phyloP scores from a whole-genome alignment of 108 stramenopile genomes.

The Bacterosira constricta region DNA sequence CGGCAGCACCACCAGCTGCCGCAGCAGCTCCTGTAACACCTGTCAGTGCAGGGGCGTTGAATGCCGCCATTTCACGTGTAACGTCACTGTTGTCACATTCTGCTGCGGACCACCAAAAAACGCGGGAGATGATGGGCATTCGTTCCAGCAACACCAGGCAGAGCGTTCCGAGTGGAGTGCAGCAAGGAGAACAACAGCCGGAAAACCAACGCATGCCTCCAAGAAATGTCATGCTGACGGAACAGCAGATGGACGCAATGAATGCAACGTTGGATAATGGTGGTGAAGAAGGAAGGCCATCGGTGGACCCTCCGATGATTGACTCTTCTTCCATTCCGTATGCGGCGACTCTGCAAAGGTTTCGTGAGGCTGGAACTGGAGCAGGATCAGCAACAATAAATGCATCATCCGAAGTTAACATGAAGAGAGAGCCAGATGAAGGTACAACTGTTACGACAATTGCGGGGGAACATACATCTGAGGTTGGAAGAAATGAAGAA shows the following conservation, averaged over 20 bases:
- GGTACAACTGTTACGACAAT: not conserved
- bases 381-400: no score
- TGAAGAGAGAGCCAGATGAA: not conserved
- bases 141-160: not conserved
- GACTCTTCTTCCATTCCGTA: not conserved
- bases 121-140: constrained; percentile 10
- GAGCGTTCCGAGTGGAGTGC: no score
- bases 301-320: not conserved
- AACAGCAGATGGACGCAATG: not conserved
- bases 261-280: no score
- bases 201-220: no score
- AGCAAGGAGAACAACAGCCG: no score
- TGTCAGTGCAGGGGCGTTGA: not conserved
- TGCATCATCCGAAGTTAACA: not conserved
- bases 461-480: not conserved
- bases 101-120: not conserved
- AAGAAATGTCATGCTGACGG: not conserved
- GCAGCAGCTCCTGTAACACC: not conserved
- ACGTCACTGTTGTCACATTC: not conserved
- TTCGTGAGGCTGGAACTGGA: not conserved
- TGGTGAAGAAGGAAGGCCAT: not conserved
- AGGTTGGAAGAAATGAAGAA: not conserved
- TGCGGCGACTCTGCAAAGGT: not conserved
- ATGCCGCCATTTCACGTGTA: not conserved
- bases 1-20: not conserved